Conservation (phyloP, 495 filamentous ascomycete species). For the Penicillium alfredii region DNA sequence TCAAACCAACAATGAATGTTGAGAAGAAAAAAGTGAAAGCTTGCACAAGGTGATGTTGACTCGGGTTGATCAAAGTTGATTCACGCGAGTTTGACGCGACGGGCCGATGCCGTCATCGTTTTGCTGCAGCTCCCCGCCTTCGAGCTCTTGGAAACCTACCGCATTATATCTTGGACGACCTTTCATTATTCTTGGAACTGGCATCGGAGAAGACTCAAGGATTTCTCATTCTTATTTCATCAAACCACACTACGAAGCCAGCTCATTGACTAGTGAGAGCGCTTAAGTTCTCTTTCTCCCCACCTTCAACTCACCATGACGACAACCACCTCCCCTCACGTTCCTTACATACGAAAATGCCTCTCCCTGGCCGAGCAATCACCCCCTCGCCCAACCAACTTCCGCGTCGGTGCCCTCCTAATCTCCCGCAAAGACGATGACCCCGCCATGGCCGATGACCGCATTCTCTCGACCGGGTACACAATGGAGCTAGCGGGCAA, state of each 20-base stretch:
- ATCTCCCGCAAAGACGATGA: constrained; percentile 46
- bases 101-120: constrained; percentile 19
- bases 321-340: constrained; percentile 42
- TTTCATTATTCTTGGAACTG: not conserved
- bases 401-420: constrained; percentile 83
- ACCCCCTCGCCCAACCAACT: constrained; percentile 82
- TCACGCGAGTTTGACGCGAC: constrained; percentile 24
- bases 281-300: constrained; percentile 1
- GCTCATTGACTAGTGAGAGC: too few species aligned
- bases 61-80: not conserved
- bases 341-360: constrained; percentile 62
- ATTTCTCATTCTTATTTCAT: too few species aligned
- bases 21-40: too few species aligned
- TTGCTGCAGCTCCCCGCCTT: constrained; percentile 19
- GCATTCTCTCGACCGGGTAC: constrained; percentile 76
- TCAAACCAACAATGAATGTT: too few species aligned
- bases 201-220: too few species aligned
- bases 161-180: not conserved
- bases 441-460: constrained; percentile 37
- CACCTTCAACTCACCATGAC: constrained; percentile 10
- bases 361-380: constrained; percentile 70
- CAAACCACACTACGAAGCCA: too few species aligned
- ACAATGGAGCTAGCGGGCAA: constrained; percentile 88
- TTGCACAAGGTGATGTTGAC: too few species aligned
- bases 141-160: constrained; percentile 1